Percentiles rank a stretch among this genome's conserved stretches.
Evolutionary conservation across 768 basidiomycete genomes (phyloP).

Genomic region (Amanita thiersii): DNA sequence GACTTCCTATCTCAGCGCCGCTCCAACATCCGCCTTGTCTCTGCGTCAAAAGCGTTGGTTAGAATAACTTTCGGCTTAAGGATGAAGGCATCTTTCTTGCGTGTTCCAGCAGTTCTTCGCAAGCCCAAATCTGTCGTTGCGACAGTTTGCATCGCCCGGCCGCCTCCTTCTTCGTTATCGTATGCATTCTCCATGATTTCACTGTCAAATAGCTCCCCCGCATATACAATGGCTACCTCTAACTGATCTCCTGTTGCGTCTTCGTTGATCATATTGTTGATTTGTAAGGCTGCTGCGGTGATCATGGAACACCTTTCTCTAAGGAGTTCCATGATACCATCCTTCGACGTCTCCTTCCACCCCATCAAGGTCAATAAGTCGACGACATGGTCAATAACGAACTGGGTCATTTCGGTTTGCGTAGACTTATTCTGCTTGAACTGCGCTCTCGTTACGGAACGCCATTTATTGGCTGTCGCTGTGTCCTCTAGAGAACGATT

Average conservation of each 20-base stretch:
- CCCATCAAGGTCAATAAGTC: conserved; percentile 3
- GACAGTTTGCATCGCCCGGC: background rate
- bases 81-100: background rate
- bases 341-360: background rate
- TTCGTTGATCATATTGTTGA: conserved; percentile 6
- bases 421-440: conserved; percentile 4
- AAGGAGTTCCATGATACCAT: conserved; percentile 3
- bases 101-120: background rate
- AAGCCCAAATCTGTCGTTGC: conserved; percentile 7
- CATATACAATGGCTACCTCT: background rate
- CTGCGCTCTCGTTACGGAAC: conserved; percentile 19
- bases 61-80: conserved; percentile 8
- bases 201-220: conserved; percentile 1
- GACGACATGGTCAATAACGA: conserved; percentile 3
- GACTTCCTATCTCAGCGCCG: too few species aligned
- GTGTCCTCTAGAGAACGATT: conserved; percentile 10
- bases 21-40: conserved; percentile 4
- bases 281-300: conserved; percentile 3
- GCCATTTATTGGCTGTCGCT: conserved; percentile 17
- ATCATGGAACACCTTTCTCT: conserved; percentile 8
- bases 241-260: background rate
- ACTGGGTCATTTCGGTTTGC: background rate
- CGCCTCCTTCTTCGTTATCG: background rate
- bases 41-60: conserved; percentile 6
- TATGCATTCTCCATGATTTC: conserved; percentile 6